Percentiles rank a stretch among this genome's conserved stretches.
These are phyloP conservation scores for Pseudomassariella vexata DNA, from an alignment of 2,329 filamentous ascomycete genomes.

Conservation along the genomic window DNA sequence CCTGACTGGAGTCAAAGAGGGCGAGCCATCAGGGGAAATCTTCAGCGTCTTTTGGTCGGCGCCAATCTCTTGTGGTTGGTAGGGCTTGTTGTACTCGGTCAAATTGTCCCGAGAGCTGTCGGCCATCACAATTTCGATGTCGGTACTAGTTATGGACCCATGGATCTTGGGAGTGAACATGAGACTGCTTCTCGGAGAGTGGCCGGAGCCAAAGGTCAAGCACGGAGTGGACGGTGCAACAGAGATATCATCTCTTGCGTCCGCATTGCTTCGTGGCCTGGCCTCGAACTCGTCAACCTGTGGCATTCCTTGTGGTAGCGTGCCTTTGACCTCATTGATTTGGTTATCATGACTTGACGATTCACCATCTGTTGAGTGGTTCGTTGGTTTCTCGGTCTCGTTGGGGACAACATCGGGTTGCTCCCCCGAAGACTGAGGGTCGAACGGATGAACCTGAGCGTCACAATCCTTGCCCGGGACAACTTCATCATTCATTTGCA, in stretches of 20 bases:
- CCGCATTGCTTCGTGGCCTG: background rate
- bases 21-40: background rate
- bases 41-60: conserved; percentile 1
- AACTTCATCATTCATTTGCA: background rate
- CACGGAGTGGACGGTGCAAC: conserved; percentile 22
- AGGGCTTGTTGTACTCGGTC: conserved; percentile 1
- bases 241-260: conserved; percentile 7
- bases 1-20: background rate
- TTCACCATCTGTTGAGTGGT: too few species aligned
- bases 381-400: too few species aligned
- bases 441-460: too few species aligned
- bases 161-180: conserved; percentile 20
- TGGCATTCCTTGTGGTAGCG: background rate
- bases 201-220: conserved; percentile 16
- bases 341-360: too few species aligned
- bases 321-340: too few species aligned
- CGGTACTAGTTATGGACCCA: conserved; percentile 6
- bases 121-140: conserved; percentile 3
- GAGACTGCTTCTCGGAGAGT: conserved; percentile 20
- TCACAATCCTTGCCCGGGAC: too few species aligned
- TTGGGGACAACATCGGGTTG: too few species aligned
- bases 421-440: too few species aligned
- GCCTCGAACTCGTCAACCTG: conserved; percentile 1
- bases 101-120: conserved; percentile 1
- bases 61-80: conserved; percentile 1